Evolutionary conservation across 148 eudicot species (phyloP).

Genomic region (Rhododendron williamsianum): DNA sequence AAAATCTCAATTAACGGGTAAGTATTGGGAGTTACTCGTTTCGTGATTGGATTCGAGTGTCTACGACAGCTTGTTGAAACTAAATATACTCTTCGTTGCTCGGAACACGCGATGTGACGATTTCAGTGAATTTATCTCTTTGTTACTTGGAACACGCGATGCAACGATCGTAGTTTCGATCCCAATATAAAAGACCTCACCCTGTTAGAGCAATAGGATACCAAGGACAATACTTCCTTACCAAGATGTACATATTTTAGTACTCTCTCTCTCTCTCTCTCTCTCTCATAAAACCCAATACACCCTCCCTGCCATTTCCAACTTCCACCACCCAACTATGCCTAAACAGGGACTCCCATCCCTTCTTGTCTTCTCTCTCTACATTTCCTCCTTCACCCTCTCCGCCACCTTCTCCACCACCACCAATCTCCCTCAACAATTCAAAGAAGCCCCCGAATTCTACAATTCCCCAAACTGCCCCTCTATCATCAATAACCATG

Average conservation of each 20-base stretch:
- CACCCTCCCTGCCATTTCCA: slow-evolving; percentile 2
- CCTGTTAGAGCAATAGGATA: too few relatives aligned
- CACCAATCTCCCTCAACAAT: slow-evolving; percentile 21
- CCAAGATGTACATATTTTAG: too few relatives aligned
- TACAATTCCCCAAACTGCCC: slow-evolving; percentile 64
- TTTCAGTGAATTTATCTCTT: too few relatives aligned
- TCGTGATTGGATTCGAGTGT: background rate
- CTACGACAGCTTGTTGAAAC: background rate
- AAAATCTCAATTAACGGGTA: too few relatives aligned
- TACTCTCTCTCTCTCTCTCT: background rate
- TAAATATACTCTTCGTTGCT: too few relatives aligned
- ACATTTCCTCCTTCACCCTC: background rate
- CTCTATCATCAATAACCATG: background rate
- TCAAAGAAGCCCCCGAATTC: slow-evolving; percentile 72
- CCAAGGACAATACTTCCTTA: too few relatives aligned
- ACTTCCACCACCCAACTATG: slow-evolving; percentile 16
- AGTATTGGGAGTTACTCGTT: too few relatives aligned
- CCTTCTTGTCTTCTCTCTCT: background rate
- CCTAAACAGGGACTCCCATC: background rate
- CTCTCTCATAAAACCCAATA: slow-evolving; percentile 5
- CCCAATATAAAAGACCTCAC: too few relatives aligned
- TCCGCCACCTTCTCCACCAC: background rate
- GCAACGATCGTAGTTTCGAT: too few relatives aligned
- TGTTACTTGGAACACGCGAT: too few relatives aligned
- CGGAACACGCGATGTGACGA: too few relatives aligned